Evolutionary conservation across 345 rosid species (phyloP), one percentile per base, ranked within the genome.

Genomic region (Mercurialis annua): DNA sequence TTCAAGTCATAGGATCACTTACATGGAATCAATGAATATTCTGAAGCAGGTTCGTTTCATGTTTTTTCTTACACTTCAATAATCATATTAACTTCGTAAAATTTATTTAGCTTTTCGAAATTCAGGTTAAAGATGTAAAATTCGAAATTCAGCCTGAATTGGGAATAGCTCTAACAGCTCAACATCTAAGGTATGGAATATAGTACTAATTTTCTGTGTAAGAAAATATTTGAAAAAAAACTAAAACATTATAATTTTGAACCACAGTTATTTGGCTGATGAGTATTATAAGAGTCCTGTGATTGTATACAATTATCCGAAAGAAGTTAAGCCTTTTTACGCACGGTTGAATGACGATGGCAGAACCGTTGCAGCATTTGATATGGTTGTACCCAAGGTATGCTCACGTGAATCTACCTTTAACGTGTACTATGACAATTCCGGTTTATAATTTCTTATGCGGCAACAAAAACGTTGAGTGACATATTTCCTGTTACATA

Each of bases 281-380:
- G 90, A 84, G 71, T 58, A 82, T 70, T 82, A 87, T 70, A 84
- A 80, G 70, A 74, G 56, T 52, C 89, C 94, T 40, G 77, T 90
- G 24, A 81, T 87, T 24, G 60, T 90, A 61, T 85, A 87, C 73
- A 72, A 86, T 67, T 78, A 81, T 71, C 96, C 96, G 0, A 93
- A 77, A 82, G 85, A 78, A 18, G 52, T 66, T 1, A 84, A 86
- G 74, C 96, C 92, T 12, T 90, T 93, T 71, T 80, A 85, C 65
- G 77, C 67, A 10, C 80, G 95, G 61, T 66, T 82, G 79, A 93
- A 93, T 62, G 84, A 79, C 49, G 98, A 90, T 71, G 83, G 83
- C 55, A 68, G 74, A 65, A 93, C 96, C 47, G 98, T 87, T 58
- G 96, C 97, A 59, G 90, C 98, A 67, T 93, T 93, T 65, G 98